Evolutionary conservation across 345 rosid genomes (phyloP), one percentile per base, ranked within the genome.

Genomic region (Camelina hispida): DNA sequence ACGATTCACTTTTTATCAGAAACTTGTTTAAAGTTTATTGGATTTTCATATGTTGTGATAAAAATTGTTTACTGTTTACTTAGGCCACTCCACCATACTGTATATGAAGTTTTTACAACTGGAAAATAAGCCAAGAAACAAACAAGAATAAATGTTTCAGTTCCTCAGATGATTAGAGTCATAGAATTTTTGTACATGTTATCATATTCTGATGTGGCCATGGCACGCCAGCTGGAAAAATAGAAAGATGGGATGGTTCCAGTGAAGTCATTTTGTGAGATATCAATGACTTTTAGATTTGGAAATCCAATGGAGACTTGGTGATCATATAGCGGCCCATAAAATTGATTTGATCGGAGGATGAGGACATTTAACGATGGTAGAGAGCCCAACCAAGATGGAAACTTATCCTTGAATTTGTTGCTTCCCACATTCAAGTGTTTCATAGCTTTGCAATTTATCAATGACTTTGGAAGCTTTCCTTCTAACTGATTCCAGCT

Each of bases 261-360:
- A 12, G 0, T 37, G 13, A 84, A 84, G 3, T 72, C 3, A 60
- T 85, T 87, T 1, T 34, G 15, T 47, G 87, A 76, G 18, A 84
- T 9, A 43, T 86, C 89, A 0, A 85, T 66, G 35, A 87, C 72
- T 22, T 74, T 85, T 66, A 84, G 79, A 66, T 0, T 59, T 13
- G 40, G 51, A 84, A 86, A 84, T 1, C 43, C 46, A 10, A n/a
- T n/a, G 0, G 30, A 3, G 11, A 0, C 2, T 0, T 9, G 2
- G 2, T 3, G 20, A 67, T 82, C 72, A n/a, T 23, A 52, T 42
- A 88, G 25, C 2, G 1, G 2, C 1, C 88, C 84, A 0, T 72
- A 13, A 60, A 88, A 84, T 1, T 40, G 11, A 38, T 84, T 86
- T 3, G 81, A 72, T 13, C 84, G 74, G 51, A 85, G 16, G 64